Evolutionary conservation across 148 eudicot species (phyloP), one percentile per base, ranked within the genome.

Genomic region (Hydrangea macrophylla): DNA sequence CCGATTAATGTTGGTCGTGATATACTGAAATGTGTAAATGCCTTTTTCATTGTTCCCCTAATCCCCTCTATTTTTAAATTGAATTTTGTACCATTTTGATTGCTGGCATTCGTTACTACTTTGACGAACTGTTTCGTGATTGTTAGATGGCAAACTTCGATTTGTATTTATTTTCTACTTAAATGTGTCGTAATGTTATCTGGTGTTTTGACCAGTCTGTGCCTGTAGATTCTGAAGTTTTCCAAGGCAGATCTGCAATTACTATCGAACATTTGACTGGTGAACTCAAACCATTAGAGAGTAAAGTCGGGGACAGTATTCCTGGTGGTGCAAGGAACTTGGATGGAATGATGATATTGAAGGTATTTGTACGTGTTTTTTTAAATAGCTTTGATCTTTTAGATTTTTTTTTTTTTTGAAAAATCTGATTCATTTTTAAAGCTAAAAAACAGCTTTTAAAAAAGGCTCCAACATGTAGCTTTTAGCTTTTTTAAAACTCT

Each of bases 201-300:
- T 73, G 50, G 20, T 44, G 39, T 74, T 62, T 30, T 80, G 65
- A 66, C 73, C 87, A 94, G 99, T 89, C 97, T 44, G 99, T 94
- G 65, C 99, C 99, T 36, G 96, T 94, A 70, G 99, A 94, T 75
- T 88, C 93, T 87, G 90, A 85, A 81, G 97, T 94, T 59, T 82
- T 75, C 70, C 96, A 70, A 79, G 99, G 99, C 73, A 82, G 93
- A 78, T 90, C 99, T 70, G 91, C 97, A 70, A 84, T 94, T 69
- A 94, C 99, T 15, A 80, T 85, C 69, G 99, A 94, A 82, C 99
- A 94, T 80, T 83, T 94, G 85, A 94, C 99, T 36, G 99, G 99
- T 33, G 99, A 94, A 76, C 83, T 90, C 70, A 94, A 90, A 76
- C 99, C 99, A 62, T 28, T 94, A 32, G 97, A 88, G 6, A 85